phyloP scores from a whole-genome alignment of 2,329 filamentous ascomycete genomes.

The Cercospora sp. region DNA sequence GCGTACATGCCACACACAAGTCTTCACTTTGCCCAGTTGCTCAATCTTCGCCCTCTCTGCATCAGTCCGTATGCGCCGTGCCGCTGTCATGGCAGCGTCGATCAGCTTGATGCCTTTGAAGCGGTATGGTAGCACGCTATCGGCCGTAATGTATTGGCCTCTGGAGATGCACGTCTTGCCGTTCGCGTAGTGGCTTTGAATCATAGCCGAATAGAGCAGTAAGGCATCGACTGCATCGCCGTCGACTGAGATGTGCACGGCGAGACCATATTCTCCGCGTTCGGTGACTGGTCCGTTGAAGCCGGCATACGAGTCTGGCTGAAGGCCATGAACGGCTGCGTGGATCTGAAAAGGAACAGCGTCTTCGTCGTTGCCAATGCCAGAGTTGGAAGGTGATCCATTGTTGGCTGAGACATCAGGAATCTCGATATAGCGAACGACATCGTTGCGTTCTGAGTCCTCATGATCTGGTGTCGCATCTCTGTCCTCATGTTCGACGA shows the following conservation, averaged over 20 bases:
- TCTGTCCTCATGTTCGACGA: conserved; percentile 1
- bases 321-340: not conserved
- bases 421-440: conserved; percentile 1
- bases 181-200: not conserved
- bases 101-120: conserved; percentile 3
- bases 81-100: not conserved
- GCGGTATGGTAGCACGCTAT: conserved; percentile 14
- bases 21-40: conserved; percentile 15
- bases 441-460: not conserved
- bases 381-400: not conserved
- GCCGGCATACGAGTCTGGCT: not conserved
- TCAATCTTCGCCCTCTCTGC: conserved; percentile 1
- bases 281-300: not conserved
- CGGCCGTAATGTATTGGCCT: conserved; percentile 7
- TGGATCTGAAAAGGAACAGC: not conserved
- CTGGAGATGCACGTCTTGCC: conserved; percentile 10
- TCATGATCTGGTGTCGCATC: conserved; percentile 5
- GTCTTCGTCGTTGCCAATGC: not conserved
- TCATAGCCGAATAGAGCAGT: not conserved
- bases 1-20: conserved; percentile 11
- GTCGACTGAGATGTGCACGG: conserved; percentile 6
- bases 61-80: not conserved
- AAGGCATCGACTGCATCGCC: conserved; percentile 4
- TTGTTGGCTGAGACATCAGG: not conserved
- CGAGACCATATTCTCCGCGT: not conserved